phyloP scores from a whole-genome alignment of 768 basidiomycete genomes.

The Cantharellus anzutake region DNA sequence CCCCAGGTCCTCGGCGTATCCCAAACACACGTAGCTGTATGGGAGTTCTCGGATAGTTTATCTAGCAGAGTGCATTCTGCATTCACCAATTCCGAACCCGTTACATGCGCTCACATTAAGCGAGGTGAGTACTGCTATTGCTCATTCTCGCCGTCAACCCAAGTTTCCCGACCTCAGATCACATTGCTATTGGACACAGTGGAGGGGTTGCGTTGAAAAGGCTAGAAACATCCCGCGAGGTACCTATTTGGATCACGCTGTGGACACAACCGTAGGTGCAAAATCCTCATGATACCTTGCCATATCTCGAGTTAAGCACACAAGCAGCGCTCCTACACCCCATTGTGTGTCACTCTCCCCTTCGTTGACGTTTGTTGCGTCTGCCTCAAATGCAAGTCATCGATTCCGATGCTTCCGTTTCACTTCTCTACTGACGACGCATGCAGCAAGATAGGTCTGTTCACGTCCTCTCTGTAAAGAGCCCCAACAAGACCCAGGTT shows the following conservation, averaged over 20 bases:
- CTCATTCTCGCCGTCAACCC: conserved; percentile 57
- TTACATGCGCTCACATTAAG: no score
- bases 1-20: conserved; percentile 57
- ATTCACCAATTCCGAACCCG: no score
- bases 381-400: conserved; percentile 34
- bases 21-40: conserved; percentile 48
- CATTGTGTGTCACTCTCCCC: conserved; percentile 38
- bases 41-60: conserved; percentile 49
- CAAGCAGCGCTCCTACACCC: not conserved
- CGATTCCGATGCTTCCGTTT: not conserved
- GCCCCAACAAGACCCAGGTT: conserved; percentile 44
- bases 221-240: conserved; percentile 58
- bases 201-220: conserved; percentile 53
- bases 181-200: conserved; percentile 50
- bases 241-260: conserved; percentile 67
- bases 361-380: conserved; percentile 54
- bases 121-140: conserved; percentile 14
- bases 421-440: conserved; percentile 1
- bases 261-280: conserved; percentile 42
- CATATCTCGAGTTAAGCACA: not conserved
- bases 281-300: not conserved
- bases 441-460: conserved; percentile 28
- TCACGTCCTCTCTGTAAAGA: conserved; percentile 51
- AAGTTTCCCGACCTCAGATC: conserved; percentile 30
- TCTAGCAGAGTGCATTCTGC: no score